Evolutionary conservation across 805 yeast genomes (phyloP), one percentile per base, ranked within the genome.

Genomic region (Priceomyces medius): DNA sequence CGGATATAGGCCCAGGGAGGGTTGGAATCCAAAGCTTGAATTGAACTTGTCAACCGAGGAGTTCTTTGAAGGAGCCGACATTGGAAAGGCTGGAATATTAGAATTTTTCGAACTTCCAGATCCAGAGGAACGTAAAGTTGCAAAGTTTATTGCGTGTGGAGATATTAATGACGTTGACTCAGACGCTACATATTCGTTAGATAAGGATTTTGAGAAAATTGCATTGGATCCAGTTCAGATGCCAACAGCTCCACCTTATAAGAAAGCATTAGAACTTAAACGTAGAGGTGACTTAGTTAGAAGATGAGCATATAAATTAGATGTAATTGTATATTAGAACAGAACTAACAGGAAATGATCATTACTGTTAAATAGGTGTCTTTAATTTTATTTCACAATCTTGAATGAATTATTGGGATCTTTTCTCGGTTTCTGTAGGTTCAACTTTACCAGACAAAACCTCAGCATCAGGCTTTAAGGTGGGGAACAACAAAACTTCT

Each of bases 191-290:
- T 93, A 93, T 58, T 65, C 80, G 4, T 63, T 82, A 28, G 81
- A 79, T 21, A 38, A 54, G 3, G 56, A 51, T 21, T 62, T 58
- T 28, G 61, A 59, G 16, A 61, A 65, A 5, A 50, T 58, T 21
- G 82, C 88, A 44, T 65, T 93, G 45, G 95, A 88, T 50, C 99
- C 99, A 0, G 95, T 93, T 8, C 98, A 93, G 56, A 73, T 81
- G 61, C 99, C 99, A 7, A 90, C 97, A 0, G 93, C 96, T 23
- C 99, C 99, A 1, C 97, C 99, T 1, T 93, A 93, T 64, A 91
- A 91, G 65, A 79, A 80, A 43, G 99, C 98, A 0, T 65, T 93
- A 43, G 96, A 88, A 58, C 70, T 87, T 77, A 88, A 87, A 64
- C 75, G 96, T 55, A 76, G 76, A 43, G 96, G 96, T 4, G 59